Conservation (phyloP, 106 monocot species). For the Dendrobium chrysotoxum region DNA sequence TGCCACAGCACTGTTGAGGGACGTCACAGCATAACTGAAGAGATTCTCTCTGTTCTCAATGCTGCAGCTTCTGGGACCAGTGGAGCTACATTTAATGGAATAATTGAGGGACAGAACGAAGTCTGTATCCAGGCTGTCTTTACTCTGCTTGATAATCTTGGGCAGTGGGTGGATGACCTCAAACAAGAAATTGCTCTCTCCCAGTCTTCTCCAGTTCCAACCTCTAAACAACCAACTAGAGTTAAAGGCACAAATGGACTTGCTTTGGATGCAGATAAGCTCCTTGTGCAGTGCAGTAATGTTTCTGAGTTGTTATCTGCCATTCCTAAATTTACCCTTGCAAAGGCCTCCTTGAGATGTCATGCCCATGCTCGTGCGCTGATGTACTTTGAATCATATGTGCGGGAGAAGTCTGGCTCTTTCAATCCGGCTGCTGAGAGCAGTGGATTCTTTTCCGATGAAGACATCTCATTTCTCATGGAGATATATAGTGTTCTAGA, state of each 20-base stretch:
- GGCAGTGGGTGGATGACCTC: constrained; percentile 97
- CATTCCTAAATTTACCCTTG: constrained; percentile 96
- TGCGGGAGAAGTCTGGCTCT: constrained; percentile 79
- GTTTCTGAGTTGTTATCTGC: constrained; percentile 77
- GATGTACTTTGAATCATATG: constrained; percentile 86
- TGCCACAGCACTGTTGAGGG: constrained; percentile 86
- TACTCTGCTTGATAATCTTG: constrained; percentile 96
- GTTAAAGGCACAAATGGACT: constrained; percentile 24
- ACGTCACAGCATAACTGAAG: constrained; percentile 72
- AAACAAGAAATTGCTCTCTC: constrained; percentile 87
- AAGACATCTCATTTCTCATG: constrained; percentile 96
- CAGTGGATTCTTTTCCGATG: constrained; percentile 60
- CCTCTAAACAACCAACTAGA: constrained; percentile 30
- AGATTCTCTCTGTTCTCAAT: constrained; percentile 84
- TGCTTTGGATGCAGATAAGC: constrained; percentile 30
- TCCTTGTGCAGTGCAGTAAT: constrained; percentile 71
- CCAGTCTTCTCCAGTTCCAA: constrained; percentile 36
- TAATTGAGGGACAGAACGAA: constrained; percentile 61
- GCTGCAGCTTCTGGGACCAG: constrained; percentile 76
- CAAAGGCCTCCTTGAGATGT: constrained; percentile 78
- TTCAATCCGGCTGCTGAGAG: constrained; percentile 85
- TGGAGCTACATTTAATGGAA: constrained; percentile 46
- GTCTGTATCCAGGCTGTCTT: constrained; percentile 93
- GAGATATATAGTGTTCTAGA: constrained; percentile 95
- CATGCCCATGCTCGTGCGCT: constrained; percentile 92